Conservation (phyloP, 306 rosid species). For the Aeschynomene evenia region DNA sequence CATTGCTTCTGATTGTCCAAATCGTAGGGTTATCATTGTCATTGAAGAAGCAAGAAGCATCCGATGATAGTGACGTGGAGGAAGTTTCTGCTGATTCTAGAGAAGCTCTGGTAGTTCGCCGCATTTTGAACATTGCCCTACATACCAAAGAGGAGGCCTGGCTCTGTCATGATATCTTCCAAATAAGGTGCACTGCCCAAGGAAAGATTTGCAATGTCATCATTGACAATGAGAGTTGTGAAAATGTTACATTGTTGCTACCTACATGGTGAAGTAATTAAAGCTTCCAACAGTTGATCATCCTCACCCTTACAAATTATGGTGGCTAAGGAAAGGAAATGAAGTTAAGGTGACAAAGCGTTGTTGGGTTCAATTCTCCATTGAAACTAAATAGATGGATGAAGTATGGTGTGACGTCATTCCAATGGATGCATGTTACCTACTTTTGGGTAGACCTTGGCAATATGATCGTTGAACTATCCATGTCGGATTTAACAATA, state of each 20-base stretch:
- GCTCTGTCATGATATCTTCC: not conserved
- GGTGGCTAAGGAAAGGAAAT: not conserved
- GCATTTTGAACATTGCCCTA: not conserved
- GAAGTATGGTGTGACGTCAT: too few species aligned
- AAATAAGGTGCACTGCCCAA: not conserved
- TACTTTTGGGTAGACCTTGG: too few species aligned
- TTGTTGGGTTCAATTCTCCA: not conserved
- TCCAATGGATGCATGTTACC: too few species aligned
- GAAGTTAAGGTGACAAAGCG: not conserved
- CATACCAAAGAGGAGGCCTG: too few species aligned
- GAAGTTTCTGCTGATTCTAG: not conserved
- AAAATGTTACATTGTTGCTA: not conserved
- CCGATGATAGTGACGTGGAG: not conserved
- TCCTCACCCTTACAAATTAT: not conserved
- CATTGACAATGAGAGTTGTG: not conserved
- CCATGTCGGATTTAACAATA: too few species aligned
- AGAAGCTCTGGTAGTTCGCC: not conserved
- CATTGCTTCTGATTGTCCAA: not conserved
- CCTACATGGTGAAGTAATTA: not conserved
- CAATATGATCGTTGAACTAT: too few species aligned
- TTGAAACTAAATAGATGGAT: not conserved
- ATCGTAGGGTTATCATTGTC: not conserved
- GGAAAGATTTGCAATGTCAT: not conserved
- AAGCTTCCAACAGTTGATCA: not conserved
- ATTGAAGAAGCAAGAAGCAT: not conserved